These are phyloP conservation scores for Pichia sp. DNA, from an alignment of 1,139 yeast genomes.

Conservation along the genomic window DNA sequence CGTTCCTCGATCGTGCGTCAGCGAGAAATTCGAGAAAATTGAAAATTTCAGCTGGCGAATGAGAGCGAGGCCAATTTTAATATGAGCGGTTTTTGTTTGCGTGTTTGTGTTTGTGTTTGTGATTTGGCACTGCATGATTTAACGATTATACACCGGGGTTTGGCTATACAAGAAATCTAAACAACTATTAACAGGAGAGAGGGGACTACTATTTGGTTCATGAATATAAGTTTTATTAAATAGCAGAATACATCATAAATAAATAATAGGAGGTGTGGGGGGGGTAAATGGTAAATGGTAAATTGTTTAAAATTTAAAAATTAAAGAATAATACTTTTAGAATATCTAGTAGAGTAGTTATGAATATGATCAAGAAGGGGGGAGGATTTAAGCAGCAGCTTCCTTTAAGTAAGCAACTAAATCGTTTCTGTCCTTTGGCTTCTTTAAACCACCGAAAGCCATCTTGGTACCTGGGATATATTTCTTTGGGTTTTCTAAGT, in stretches of 20 bases:
- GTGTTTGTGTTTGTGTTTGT: no score
- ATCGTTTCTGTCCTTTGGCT: conserved; percentile 98
- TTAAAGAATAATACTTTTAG: background rate
- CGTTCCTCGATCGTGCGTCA: no score
- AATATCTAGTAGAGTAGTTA: background rate
- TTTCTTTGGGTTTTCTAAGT: conserved; percentile 99
- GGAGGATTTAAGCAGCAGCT: conserved; percentile 60
- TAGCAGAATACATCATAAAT: conserved; percentile 3
- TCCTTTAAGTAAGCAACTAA: conserved; percentile 83
- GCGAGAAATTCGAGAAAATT: background rate
- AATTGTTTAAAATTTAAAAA: background rate
- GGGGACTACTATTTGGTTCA: no score
- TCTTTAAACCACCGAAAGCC: conserved; percentile 99
- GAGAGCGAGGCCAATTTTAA: background rate
- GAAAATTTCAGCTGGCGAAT: background rate
- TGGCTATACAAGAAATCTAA: no score
- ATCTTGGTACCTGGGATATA: conserved; percentile 99
- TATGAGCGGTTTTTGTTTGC: background rate
- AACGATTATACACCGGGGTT: no score
- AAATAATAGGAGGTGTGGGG: background rate
- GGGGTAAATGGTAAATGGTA: background rate
- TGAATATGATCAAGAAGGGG: background rate
- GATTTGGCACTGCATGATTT: no score
- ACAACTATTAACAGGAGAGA: no score
- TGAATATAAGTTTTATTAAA: no score